A percentile compares a stretch with the other conserved stretches of the same genome.
These are phyloP conservation scores for Neofusicoccum sp. DNA, from an alignment of 2,329 filamentous ascomycete genomes.

Conservation along the genomic window DNA sequence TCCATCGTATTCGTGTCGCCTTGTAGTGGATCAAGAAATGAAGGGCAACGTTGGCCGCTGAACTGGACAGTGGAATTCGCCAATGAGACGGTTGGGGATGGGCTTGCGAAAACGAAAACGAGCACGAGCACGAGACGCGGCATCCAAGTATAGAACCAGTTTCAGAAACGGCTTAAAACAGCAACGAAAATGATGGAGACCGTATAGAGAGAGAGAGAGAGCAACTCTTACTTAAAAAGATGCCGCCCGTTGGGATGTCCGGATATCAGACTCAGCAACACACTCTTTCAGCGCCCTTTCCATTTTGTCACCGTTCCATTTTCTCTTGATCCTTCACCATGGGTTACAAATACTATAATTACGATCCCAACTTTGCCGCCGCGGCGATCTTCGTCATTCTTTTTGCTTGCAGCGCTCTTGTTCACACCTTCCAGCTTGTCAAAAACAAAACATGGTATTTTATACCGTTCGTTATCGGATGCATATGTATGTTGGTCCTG, in stretches of 20 bases:
- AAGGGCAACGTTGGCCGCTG: no score
- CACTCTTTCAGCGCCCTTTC: background rate
- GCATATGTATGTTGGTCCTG: slow-evolving; percentile 40
- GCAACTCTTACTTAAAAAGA: background rate
- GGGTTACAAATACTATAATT: slow-evolving; percentile 36
- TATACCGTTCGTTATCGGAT: slow-evolving; percentile 51
- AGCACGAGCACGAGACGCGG: background rate
- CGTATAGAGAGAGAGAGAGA: background rate
- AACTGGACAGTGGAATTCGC: no score
- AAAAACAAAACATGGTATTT: slow-evolving; percentile 51
- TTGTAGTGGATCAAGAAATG: background rate
- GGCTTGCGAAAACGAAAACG: slow-evolving; percentile 3
- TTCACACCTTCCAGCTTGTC: slow-evolving; percentile 41
- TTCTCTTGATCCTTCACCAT: background rate
- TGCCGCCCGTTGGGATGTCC: background rate
- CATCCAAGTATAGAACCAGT: background rate
- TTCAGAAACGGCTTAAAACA: background rate
- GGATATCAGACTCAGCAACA: background rate
- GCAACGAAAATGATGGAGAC: background rate
- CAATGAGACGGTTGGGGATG: background rate
- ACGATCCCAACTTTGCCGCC: slow-evolving; percentile 29
- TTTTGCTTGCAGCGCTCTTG: slow-evolving; percentile 29
- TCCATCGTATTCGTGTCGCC: no score
- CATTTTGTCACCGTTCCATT: background rate
- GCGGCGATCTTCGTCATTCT: slow-evolving; percentile 32